Evolutionary conservation across 768 basidiomycete genomes (phyloP), one percentile per base, ranked within the genome.

Genomic region (Neoboletus magnificus): DNA sequence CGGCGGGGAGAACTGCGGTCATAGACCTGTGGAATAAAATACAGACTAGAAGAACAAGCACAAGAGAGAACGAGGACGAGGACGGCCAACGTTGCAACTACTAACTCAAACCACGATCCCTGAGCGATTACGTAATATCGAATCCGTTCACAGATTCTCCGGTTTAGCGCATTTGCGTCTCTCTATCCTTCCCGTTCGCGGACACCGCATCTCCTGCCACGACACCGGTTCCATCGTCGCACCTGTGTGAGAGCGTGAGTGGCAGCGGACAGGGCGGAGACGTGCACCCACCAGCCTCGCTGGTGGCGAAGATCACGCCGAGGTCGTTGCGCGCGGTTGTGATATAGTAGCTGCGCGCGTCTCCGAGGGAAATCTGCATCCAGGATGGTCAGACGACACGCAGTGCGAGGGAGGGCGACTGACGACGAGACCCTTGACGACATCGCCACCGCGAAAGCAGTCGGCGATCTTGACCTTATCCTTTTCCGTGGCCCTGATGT

Each of bases 121-220:
- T 52, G 50, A 48, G 50, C 48, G 48, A 59, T 66, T 66, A 66
- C 7, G 53, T 68, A 66, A 63, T 52, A 49, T 22, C 10, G 20
- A 22, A 35, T 8, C 1, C 30, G 12, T 45, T 56, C 74, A 85
- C 66, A 85, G 57, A 45, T 78, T 81, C 58, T 91, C 85, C 52
- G 91, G 91, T 69, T 91, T 92, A 40, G 91, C 91, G 62, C 90
- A 92, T 67, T 94, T 94, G 55, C 92, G 80, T 62, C 82, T 88
- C 69, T 94, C 92, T 44, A 86, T 75, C 59, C 77, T 81, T 5
- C 91, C 89, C 16, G 91, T 92, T 68, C 83, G 85, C 20, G 89
- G 84, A 67, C 91, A 93, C 22, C 89, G 81, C 92, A 94, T 94
- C 70, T 89, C 89, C 72, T 90, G 85, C 92, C 92, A 94, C 2